Conservation (phyloP, 345 rosid genomes). For the Populus tremula region DNA sequence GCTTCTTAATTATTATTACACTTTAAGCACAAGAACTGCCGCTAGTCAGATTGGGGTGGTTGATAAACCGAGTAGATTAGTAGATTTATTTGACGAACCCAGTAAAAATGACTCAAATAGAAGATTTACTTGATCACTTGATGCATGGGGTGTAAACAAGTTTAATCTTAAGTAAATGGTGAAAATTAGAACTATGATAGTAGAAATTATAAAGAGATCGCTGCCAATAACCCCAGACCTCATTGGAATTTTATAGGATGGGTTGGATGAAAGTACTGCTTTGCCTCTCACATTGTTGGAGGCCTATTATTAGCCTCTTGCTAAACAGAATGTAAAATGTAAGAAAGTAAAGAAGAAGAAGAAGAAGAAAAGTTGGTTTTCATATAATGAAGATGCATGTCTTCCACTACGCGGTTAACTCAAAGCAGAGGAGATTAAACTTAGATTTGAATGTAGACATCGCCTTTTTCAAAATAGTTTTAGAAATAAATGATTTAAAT, state of each 20-base stretch:
- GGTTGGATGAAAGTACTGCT: background rate
- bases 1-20: background rate
- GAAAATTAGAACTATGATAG: background rate
- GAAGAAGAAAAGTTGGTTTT: background rate
- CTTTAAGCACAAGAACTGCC: no score
- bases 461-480: background rate
- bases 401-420: background rate
- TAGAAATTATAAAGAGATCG: background rate
- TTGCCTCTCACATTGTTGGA: background rate
- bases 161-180: no score
- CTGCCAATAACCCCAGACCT: background rate
- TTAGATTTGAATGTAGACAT: background rate
- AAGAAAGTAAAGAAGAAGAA: background rate
- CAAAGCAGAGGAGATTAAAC: background rate
- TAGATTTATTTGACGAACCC: no score
- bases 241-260: background rate
- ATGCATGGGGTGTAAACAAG: background rate
- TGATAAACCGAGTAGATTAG: no score
- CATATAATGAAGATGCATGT: background rate
- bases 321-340: background rate
- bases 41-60: no score
- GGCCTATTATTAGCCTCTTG: background rate
- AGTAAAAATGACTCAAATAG: no score
- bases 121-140: no score
- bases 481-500: background rate